phyloP scores from a whole-genome alignment of 176 grass and related monocot genomes.

The Oryza glaberrima region DNA sequence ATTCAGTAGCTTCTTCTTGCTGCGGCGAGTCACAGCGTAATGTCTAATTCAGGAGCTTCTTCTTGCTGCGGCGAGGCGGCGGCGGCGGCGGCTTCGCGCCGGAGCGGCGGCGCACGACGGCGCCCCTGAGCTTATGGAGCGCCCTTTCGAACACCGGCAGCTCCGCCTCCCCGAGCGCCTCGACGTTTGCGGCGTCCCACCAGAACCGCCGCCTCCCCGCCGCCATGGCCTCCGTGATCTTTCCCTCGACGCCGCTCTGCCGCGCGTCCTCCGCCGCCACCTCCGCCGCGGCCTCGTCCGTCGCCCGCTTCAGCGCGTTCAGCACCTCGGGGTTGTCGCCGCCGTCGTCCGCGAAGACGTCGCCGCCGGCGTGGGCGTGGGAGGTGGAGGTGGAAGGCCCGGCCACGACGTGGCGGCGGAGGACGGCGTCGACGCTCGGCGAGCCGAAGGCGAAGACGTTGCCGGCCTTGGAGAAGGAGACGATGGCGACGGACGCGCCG shows the following conservation, averaged over 20 bases:
- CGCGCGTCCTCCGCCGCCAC: neutral
- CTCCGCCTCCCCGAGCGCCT: constrained; percentile 6
- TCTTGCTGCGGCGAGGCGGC: neutral
- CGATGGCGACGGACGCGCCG: constrained; percentile 49
- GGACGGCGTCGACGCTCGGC: constrained; percentile 8
- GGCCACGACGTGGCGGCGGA: neutral
- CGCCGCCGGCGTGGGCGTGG: neutral
- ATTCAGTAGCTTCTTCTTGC: too few relatives aligned
- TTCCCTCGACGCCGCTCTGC: neutral
- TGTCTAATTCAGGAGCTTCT: too few relatives aligned
- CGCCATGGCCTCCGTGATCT: neutral
- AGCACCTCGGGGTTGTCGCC: neutral
- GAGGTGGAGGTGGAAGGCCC: too few relatives aligned
- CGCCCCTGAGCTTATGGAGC: neutral
- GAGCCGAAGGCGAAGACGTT: constrained; percentile 19
- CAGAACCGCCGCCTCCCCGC: neutral
- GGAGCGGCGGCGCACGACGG: neutral
- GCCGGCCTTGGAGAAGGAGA: constrained; percentile 51
- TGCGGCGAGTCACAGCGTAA: too few relatives aligned
- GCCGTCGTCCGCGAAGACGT: too few relatives aligned
- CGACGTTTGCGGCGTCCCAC: constrained; percentile 21
- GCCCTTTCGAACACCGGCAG: constrained; percentile 22
- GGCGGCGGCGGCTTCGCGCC: neutral
- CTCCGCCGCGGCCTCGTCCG: neutral
- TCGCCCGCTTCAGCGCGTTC: neutral